Conservation (phyloP, 1,284 basidiomycete species). For the Sphagnurus paluster region DNA sequence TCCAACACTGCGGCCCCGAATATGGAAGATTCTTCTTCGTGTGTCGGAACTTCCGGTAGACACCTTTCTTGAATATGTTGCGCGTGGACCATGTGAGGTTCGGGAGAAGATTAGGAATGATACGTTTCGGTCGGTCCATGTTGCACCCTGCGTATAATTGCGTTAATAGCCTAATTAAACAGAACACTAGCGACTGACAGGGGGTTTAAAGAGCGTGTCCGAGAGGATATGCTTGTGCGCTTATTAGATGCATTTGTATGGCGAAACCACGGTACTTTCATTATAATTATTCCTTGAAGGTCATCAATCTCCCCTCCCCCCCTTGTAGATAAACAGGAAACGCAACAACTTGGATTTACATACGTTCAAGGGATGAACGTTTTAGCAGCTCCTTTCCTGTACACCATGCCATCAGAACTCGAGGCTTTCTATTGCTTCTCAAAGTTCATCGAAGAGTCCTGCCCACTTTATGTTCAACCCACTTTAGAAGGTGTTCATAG, state of each 20-base stretch:
- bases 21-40: constrained; percentile 91
- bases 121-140: constrained; percentile 62
- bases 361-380: constrained; percentile 99
- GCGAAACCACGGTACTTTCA: constrained; percentile 74
- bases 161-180: constrained; percentile 17
- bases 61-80: constrained; percentile 80
- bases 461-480: constrained; percentile 94
- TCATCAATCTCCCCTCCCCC: constrained; percentile 7
- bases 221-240: constrained; percentile 95
- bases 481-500: constrained; percentile 93
- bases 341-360: constrained; percentile 77
- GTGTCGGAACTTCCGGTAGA: constrained; percentile 77
- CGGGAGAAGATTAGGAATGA: constrained; percentile 87
- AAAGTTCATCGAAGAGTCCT: constrained; percentile 90
- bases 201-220: constrained; percentile 92
- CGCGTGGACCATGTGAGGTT: constrained; percentile 82
- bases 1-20: constrained; percentile 70
- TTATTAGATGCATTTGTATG: constrained; percentile 96
- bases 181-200: constrained; percentile 94
- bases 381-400: constrained; percentile 94
- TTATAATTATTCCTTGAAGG: not conserved
- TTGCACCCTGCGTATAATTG: not conserved
- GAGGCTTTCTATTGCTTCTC: constrained; percentile 97
- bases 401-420: constrained; percentile 92
- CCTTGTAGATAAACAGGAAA: constrained; percentile 65